Conservation (phyloP, 768 basidiomycete genomes). For the Collybia sordida region DNA sequence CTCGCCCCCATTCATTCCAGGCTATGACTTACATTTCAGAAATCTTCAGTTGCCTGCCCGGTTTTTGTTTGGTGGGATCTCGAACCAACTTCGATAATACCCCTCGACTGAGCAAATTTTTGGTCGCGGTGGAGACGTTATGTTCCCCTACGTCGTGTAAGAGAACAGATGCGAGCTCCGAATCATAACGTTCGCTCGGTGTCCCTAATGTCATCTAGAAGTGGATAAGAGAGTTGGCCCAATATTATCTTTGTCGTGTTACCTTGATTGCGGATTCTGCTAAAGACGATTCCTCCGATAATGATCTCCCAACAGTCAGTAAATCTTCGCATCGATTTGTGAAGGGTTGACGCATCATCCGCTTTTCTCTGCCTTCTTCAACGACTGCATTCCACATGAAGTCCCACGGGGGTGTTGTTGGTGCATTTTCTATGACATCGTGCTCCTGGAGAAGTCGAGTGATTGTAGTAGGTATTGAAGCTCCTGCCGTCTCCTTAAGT, state of each 20-base stretch:
- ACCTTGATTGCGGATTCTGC: constrained; percentile 79
- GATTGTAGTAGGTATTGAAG: constrained; percentile 40
- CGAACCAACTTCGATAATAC: constrained; percentile 66
- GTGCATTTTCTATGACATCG: constrained; percentile 48
- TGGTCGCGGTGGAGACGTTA: constrained; percentile 52
- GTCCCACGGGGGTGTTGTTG: constrained; percentile 55
- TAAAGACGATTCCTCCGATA: constrained; percentile 43
- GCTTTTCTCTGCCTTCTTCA: constrained; percentile 77
- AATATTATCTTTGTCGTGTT: background rate
- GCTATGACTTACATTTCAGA: constrained; percentile 56
- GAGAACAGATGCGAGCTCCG: constrained; percentile 54
- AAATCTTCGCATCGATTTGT: constrained; percentile 41
- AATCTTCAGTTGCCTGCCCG: constrained; percentile 75
- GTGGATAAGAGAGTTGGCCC: background rate
- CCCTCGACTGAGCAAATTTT: constrained; percentile 60
- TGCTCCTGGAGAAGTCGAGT: constrained; percentile 44
- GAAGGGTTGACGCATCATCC: constrained; percentile 57
- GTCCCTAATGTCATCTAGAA: constrained; percentile 76
- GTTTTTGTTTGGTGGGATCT: constrained; percentile 60
- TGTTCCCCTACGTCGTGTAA: constrained; percentile 58
- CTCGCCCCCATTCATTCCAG: background rate
- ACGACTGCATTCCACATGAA: constrained; percentile 72
- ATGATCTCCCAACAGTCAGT: constrained; percentile 22
- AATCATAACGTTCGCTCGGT: constrained; percentile 66
- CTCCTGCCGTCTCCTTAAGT: constrained; percentile 30